Evolutionary conservation across 495 filamentous ascomycete species (phyloP).

Genomic region (Margaritispora aquatica): DNA sequence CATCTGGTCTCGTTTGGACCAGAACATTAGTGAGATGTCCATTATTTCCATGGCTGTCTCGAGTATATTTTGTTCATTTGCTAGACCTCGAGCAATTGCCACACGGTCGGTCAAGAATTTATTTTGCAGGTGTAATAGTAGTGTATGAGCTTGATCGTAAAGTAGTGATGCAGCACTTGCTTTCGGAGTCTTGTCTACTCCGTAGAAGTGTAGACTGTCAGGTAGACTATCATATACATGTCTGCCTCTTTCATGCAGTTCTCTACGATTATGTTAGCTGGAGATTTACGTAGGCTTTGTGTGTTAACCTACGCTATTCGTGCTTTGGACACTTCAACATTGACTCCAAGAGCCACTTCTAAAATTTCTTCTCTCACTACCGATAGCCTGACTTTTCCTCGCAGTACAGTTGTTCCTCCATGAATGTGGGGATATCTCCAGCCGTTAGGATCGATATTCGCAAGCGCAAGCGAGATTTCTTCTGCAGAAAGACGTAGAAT

Average conservation of each 20-base stretch:
- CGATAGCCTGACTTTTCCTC: conserved; percentile 8
- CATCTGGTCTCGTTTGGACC: conserved; percentile 19
- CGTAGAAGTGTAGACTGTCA: conserved; percentile 16
- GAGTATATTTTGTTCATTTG: conserved; percentile 15
- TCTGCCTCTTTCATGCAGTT: conserved; percentile 9
- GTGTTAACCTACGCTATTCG: conserved; percentile 15
- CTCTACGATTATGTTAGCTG: conserved; percentile 1
- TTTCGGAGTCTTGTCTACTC: conserved; percentile 3
- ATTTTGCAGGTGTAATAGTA: conserved; percentile 17
- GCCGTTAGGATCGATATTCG: conserved; percentile 15
- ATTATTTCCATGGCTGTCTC: conserved; percentile 22
- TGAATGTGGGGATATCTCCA: conserved; percentile 11
- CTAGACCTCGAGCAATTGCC: conserved; percentile 14
- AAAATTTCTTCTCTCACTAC: conserved; percentile 21
- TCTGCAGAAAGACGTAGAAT: conserved; percentile 5
- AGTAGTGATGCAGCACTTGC: conserved; percentile 5
- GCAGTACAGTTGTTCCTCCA: neutral
- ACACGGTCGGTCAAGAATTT: conserved; percentile 19
- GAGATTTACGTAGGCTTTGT: neutral
- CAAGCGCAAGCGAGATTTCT: conserved; percentile 3
- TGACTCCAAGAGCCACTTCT: conserved; percentile 20
- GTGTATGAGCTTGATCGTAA: conserved; percentile 11
- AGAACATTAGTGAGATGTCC: conserved; percentile 19
- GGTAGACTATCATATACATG: conserved; percentile 9
- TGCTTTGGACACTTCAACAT: conserved; percentile 6